Base-by-base conservation (phyloP, 495 filamentous ascomycete genomes). In the Aspergillus biplanus region DNA sequence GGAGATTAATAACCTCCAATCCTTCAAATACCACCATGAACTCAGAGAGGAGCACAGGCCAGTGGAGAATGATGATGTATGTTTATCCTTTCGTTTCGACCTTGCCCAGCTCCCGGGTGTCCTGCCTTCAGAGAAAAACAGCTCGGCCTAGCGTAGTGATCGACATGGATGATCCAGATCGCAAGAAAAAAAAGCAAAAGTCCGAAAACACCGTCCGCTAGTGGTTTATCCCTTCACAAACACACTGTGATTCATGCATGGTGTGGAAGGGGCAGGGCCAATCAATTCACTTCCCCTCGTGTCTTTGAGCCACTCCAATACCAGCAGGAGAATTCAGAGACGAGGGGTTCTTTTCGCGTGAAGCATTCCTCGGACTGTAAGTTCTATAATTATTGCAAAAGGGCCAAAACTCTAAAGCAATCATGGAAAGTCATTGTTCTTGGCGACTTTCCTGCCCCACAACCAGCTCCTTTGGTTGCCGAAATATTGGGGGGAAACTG, bases 41-140 rank as follows among this genome's bases (percentile, higher is more conserved):
- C 52, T 15, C 4, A 1, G 12, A 15, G 7, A 12, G 16, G 27
- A 34, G 52, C 27, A 16, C 2, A 12, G 15, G 32, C 12, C 33
- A 16, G 61, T 57, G 61, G 61, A 44, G 61, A 33, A n/a, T 9
- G 32, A 56, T 63, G 61, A 63, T 56, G 60, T 56, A 48, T 56
- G 39, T 35, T 48, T 56, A 37, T 56, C 52, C 16, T 44, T 11
- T 11, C n/a, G n/a, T 44, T 2, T 27, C 21, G 21, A 27, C 21
- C 21, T 27, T 27, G 21, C 39, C 39, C 39, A 8, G 39, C 7
- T n/a, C 18, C 54, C 27, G 39, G 31, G 42, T 32, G 42, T 11
- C 42, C 55, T 6, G 16, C 7, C 34, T 61, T 34, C 21, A 15
- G 50, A 52, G 58, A 34, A 15, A 35, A 50, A 31, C 47, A 50